Base-by-base conservation (phyloP, 208 protist species). In the Trypanosoma melophagium region DNA sequence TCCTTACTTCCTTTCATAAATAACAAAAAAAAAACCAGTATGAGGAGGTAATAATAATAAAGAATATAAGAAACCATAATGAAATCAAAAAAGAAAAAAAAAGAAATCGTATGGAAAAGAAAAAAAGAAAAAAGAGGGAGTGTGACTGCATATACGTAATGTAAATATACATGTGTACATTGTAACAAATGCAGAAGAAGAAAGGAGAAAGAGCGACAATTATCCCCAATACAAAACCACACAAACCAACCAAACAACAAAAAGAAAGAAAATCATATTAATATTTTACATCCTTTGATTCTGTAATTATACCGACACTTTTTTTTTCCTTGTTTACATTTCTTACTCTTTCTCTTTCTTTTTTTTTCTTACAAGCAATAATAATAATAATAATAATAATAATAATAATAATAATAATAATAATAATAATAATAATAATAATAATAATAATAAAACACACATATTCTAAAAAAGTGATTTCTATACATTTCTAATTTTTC, bases 71-170 rank as follows among this genome's bases (percentile, higher is more conserved):
- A 59, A 8, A 75, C 16, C 31, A 59, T 25, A 44, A 51, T 24
- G 40, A 13, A 54, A n/a, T n/a, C n/a, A 35, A 76, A 61, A 52
- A 44, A 28, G 47, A 68, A 57, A 66, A 22, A 55, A 56, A 57
- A 56, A 52, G 21, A 60, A 60, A 60, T 13, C 17, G 17, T 10
- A 7, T 21, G 22, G 7, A 21, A n/a, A 53, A 19, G n/a, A 19
- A 21, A 53, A 53, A 7, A 53, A 53, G 17, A 19, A 57, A 35
- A 31, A 57, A 57, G 54, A 44, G 44, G 24, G 52, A 57, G 52
- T 17, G 24, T 16, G 21, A 57, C 14, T 14, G 24, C 4, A 35
- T 24, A 25, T 14, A 24, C 22, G 35, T 38, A 35, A 57, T 25
- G n/a, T n/a, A n/a, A n/a, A n/a, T n/a, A n/a, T n/a, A n/a, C n/a